Evolutionary conservation across 148 eudicot species (phyloP).

Genomic region (Oxyria digyna): DNA sequence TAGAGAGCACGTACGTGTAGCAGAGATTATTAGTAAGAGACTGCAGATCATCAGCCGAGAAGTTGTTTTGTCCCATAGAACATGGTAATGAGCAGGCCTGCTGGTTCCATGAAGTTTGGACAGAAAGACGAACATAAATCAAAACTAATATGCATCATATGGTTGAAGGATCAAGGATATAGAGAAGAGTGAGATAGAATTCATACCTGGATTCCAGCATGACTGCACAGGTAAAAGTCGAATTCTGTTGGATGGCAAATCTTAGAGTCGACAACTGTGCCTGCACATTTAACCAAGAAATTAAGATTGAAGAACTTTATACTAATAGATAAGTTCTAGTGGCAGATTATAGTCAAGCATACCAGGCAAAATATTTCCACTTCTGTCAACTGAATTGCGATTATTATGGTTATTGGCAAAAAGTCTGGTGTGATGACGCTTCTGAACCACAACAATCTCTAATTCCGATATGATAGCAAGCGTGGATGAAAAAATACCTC

Average conservation of each 20-base stretch:
- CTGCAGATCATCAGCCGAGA: constrained; percentile 58
- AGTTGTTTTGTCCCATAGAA: constrained; percentile 69
- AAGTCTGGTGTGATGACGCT: constrained; percentile 81
- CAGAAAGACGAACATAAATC: neutral
- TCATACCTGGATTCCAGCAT: constrained; percentile 85
- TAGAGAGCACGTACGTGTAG: constrained; percentile 58
- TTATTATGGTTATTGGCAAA: constrained; percentile 65
- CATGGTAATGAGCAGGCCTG: constrained; percentile 78
- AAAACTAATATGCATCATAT: no score
- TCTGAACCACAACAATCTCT: no score
- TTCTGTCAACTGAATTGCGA: constrained; percentile 29
- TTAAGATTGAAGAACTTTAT: neutral
- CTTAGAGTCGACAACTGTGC: constrained; percentile 87
- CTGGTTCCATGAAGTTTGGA: constrained; percentile 45
- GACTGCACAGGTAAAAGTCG: constrained; percentile 92
- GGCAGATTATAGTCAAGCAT: constrained; percentile 7
- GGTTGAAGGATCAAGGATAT: neutral
- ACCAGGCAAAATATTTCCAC: constrained; percentile 76
- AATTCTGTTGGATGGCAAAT: constrained; percentile 97
- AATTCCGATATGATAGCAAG: no score
- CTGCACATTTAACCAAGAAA: constrained; percentile 18
- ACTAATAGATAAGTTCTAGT: neutral
- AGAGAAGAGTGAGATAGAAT: neutral
- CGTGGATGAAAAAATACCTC: no score
- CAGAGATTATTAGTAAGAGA: constrained; percentile 62